These are phyloP conservation scores for Psidium guajava DNA, from an alignment of 345 rosid species.

Conservation along the genomic window DNA sequence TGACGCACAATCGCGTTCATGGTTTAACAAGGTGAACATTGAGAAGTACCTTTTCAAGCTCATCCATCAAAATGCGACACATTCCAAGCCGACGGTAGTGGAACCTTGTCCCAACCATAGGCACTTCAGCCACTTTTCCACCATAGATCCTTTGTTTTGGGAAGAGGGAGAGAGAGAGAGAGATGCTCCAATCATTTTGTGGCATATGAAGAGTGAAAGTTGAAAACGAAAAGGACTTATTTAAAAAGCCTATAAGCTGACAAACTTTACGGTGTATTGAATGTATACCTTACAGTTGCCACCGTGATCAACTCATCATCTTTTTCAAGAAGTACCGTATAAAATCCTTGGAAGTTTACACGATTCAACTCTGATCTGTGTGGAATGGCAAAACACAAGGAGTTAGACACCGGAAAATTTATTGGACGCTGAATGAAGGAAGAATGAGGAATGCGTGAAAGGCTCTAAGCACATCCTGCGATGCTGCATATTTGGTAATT, in stretches of 20 bases:
- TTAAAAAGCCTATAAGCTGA: neutral
- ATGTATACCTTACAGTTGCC: constrained; percentile 56
- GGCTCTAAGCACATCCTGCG: neutral
- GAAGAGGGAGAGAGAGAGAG: neutral
- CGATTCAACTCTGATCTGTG: constrained; percentile 64
- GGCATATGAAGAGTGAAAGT: neutral
- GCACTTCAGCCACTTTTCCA: constrained; percentile 55
- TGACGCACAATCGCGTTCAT: neutral
- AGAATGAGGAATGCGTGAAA: neutral
- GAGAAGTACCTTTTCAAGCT: constrained; percentile 35
- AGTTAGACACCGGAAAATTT: neutral
- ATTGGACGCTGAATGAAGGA: neutral
- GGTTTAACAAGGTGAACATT: neutral
- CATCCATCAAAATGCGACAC: constrained; percentile 46
- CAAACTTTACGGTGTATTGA: neutral
- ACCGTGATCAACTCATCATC: constrained; percentile 55
- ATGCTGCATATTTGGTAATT: neutral
- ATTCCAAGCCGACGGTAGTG: constrained; percentile 42
- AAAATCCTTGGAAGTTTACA: constrained; percentile 68
- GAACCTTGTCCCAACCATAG: constrained; percentile 50
- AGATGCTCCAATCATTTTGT: neutral
- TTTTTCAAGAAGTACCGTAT: constrained; percentile 60
- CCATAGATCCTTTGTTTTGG: constrained; percentile 39
- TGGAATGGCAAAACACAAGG: constrained; percentile 2
- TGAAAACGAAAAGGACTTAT: neutral